These are phyloP conservation scores for Apiospora sp. DNA, from an alignment of 2,329 filamentous ascomycete genomes.

Conservation along the genomic window DNA sequence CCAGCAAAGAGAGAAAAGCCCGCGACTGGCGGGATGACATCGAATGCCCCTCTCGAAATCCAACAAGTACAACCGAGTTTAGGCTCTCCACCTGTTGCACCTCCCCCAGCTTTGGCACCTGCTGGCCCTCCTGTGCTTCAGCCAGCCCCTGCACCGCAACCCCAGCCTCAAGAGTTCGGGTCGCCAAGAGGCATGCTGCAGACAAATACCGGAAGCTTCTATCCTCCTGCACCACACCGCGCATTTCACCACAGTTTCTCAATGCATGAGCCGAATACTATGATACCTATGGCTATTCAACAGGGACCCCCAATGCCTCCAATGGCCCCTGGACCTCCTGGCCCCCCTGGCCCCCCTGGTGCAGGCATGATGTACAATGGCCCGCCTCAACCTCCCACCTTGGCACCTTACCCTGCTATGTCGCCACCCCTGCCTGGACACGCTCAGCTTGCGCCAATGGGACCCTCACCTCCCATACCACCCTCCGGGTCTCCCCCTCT, in stretches of 20 bases:
- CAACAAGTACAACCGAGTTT: constrained; percentile 27
- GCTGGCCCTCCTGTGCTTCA: constrained; percentile 29
- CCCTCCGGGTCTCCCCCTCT: constrained; percentile 1
- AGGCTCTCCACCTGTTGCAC: background rate
- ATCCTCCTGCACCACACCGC: constrained; percentile 44
- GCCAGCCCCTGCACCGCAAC: constrained; percentile 30
- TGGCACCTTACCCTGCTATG: constrained; percentile 33
- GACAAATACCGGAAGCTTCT: constrained; percentile 46
- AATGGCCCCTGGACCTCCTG: constrained; percentile 24
- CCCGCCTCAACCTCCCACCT: constrained; percentile 32
- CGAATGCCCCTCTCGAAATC: constrained; percentile 27
- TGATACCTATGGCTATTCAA: constrained; percentile 38
- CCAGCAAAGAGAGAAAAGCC: constrained; percentile 39
- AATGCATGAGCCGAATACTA: constrained; percentile 39
- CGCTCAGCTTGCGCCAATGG: constrained; percentile 37
- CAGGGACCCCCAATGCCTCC: constrained; percentile 32
- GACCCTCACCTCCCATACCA: constrained; percentile 26
- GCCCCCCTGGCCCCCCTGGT: constrained; percentile 30
- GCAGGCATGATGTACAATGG: constrained; percentile 32
- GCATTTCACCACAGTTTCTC: constrained; percentile 47
- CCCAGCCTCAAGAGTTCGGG: constrained; percentile 39
- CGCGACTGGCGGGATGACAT: background rate
- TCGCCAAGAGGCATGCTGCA: constrained; percentile 40
- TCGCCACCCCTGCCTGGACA: constrained; percentile 39
- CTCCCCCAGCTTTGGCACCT: constrained; percentile 12